phyloP scores from a whole-genome alignment of 805 yeast genomes.

The Ogataea nonfermentans region DNA sequence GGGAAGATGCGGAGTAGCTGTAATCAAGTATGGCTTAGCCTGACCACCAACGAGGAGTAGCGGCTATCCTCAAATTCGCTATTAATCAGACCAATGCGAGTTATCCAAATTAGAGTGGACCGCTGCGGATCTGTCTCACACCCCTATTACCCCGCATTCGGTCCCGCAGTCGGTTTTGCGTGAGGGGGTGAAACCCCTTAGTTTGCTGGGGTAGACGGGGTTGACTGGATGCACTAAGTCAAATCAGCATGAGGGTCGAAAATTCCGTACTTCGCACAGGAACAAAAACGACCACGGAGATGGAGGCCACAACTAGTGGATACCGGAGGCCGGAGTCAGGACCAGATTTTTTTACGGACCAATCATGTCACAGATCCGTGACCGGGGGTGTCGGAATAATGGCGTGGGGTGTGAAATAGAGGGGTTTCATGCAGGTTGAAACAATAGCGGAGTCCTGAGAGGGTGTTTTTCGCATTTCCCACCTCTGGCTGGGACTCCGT shows the following conservation, averaged over 20 bases:
- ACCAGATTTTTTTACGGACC: conserved; percentile 1
- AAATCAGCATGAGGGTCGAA: too few species aligned
- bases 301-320: conserved; percentile 1
- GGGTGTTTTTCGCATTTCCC: conserved; percentile 7
- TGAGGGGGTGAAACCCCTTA: neutral
- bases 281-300: conserved; percentile 5
- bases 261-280: neutral
- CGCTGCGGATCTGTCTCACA: neutral
- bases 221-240: too few species aligned
- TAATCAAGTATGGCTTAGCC: neutral
- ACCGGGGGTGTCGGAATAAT: conserved; percentile 11
- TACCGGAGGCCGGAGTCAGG: conserved; percentile 10
- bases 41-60: too few species aligned
- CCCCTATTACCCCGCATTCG: conserved; percentile 5
- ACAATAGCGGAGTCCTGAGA: conserved; percentile 2
- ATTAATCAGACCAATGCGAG: too few species aligned
- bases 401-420: conserved; percentile 11
- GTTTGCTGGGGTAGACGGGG: neutral
- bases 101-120: too few species aligned
- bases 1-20: neutral
- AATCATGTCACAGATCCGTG: conserved; percentile 1
- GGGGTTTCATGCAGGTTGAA: conserved; percentile 4
- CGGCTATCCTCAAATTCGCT: too few species aligned
- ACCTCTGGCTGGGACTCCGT: neutral
- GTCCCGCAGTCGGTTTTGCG: conserved; percentile 3